These are phyloP conservation scores for Venturia oleaginea DNA, from an alignment of 2,329 filamentous ascomycete genomes.

Conservation along the genomic window DNA sequence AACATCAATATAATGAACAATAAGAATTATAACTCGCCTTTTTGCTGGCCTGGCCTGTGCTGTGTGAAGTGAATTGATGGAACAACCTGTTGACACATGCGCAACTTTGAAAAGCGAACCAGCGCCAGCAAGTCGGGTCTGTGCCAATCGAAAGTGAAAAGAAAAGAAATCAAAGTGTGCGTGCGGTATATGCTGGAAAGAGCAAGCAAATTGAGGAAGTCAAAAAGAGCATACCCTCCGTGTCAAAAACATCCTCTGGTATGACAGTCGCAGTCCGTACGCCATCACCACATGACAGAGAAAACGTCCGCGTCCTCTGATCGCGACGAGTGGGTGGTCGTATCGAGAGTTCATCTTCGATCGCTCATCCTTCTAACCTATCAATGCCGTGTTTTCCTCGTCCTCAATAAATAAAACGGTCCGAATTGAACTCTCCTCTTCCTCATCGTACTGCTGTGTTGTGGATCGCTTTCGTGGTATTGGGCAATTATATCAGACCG, in stretches of 20 bases:
- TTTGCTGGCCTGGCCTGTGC: neutral
- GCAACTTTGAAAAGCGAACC: neutral
- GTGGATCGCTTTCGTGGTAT: neutral
- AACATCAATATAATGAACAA: neutral
- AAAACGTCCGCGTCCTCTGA: neutral
- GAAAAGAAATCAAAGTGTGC: neutral
- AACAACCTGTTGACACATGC: neutral
- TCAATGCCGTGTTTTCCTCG: neutral
- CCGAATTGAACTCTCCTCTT: neutral
- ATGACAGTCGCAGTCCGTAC: neutral
- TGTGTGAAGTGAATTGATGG: neutral
- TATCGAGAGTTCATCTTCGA: neutral
- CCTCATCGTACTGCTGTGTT: neutral
- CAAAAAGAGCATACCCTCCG: neutral
- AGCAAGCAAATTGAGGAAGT: neutral
- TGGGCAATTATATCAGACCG: conserved; percentile 70
- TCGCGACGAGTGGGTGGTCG: neutral
- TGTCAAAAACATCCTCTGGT: neutral
- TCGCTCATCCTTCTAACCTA: neutral
- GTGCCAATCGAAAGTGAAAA: neutral
- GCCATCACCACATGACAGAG: neutral
- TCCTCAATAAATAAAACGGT: neutral
- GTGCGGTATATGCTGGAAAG: conserved; percentile 1
- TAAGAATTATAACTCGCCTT: neutral
- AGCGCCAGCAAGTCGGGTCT: neutral